phyloP scores from a whole-genome alignment of 345 rosid genomes.

The Erucastrum elatum region DNA sequence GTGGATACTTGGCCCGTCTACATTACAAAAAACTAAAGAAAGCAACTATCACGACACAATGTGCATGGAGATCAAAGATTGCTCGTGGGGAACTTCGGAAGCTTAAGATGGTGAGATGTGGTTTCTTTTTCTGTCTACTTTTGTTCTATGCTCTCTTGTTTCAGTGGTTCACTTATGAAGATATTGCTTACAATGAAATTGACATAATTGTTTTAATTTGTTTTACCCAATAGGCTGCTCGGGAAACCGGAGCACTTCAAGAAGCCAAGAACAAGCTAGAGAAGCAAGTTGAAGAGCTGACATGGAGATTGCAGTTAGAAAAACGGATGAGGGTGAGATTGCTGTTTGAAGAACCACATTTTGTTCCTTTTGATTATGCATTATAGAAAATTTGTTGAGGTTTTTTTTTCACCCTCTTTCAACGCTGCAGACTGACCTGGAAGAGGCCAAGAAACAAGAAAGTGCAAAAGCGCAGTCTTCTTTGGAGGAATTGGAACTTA shows the following conservation, averaged over 20 bases:
- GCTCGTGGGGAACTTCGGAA: constrained; percentile 89
- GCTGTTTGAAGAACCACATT: constrained; percentile 21
- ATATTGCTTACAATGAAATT: background rate
- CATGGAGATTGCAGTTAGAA: constrained; percentile 98
- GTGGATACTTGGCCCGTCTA: constrained; percentile 68
- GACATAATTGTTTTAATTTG: constrained; percentile 1
- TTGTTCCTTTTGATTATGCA: background rate
- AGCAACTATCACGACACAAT: constrained; percentile 83
- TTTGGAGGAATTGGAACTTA: constrained; percentile 74
- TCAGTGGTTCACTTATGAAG: background rate
- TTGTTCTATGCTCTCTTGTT: constrained; percentile 7
- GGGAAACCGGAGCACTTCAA: constrained; percentile 99
- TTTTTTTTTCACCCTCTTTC: constrained; percentile 15
- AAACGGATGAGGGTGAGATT: constrained; percentile 87
- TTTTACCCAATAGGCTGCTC: constrained; percentile 71
- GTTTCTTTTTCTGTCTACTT: constrained; percentile 24
- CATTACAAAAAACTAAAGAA: constrained; percentile 64
- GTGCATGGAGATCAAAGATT: constrained; percentile 93
- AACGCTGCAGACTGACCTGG: constrained; percentile 74
- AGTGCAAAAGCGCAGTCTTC: constrained; percentile 82
- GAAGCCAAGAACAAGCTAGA: constrained; percentile 97
- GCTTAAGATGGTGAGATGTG: constrained; percentile 83
- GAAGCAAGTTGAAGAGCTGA: constrained; percentile 98
- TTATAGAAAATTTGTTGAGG: background rate
- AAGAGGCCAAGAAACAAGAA: constrained; percentile 94